These are phyloP conservation scores for Septoria linicola DNA, from an alignment of 2,329 filamentous ascomycete species.

Conservation along the genomic window DNA sequence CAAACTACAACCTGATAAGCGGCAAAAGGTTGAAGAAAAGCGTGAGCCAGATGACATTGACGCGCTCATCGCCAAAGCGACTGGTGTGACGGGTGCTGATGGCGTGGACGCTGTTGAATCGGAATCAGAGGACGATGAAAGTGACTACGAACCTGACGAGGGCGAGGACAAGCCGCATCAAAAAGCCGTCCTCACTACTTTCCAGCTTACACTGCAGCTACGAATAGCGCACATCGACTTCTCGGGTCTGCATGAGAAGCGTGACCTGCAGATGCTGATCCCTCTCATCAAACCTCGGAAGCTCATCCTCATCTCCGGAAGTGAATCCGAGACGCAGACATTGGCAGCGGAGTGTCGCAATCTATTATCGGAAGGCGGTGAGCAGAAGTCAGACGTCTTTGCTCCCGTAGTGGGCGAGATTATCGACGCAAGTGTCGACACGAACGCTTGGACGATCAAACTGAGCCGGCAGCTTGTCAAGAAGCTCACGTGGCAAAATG, in stretches of 20 bases:
- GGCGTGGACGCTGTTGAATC: constrained; percentile 22
- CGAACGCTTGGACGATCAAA: constrained; percentile 94
- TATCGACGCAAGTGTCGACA: constrained; percentile 92
- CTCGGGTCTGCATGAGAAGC: constrained; percentile 86
- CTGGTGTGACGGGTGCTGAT: constrained; percentile 23
- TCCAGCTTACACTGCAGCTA: constrained; percentile 66
- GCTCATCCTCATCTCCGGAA: constrained; percentile 85
- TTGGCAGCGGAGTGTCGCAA: constrained; percentile 79
- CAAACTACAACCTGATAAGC: constrained; percentile 41
- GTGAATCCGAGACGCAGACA: constrained; percentile 70
- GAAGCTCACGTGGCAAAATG: constrained; percentile 90
- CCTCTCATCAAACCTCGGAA: constrained; percentile 92
- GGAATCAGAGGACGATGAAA: constrained; percentile 41
- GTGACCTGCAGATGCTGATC: constrained; percentile 90
- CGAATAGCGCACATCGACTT: constrained; percentile 89
- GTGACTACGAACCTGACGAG: constrained; percentile 54
- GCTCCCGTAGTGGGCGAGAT: constrained; percentile 71
- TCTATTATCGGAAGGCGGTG: constrained; percentile 48
- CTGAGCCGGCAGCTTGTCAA: constrained; percentile 81
- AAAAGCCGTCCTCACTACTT: constrained; percentile 66
- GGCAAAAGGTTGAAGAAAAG: constrained; percentile 26
- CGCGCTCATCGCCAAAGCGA: constrained; percentile 35
- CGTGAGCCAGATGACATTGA: constrained; percentile 38
- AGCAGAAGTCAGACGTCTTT: constrained; percentile 59
- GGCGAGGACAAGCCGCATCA: constrained; percentile 63